phyloP scores from a whole-genome alignment of 2,329 filamentous ascomycete genomes.

The Ambrosiella cleistominuta region DNA sequence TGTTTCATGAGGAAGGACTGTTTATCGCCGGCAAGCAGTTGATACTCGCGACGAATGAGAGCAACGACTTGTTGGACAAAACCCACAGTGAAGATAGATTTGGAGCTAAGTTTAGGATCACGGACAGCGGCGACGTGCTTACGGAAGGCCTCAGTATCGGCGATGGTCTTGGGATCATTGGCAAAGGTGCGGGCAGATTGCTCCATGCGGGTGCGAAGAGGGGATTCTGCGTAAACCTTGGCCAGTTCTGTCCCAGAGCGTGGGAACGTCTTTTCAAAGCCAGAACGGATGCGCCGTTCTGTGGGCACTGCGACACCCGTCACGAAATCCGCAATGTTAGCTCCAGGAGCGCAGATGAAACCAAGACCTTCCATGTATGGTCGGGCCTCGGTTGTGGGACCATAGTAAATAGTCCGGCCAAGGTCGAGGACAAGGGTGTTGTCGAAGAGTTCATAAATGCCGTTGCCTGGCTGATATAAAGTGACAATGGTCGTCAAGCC shows the following conservation, averaged over 20 bases:
- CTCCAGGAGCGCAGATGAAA: conserved; percentile 51
- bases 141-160: conserved; percentile 35
- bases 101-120: conserved; percentile 36
- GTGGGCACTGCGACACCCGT: conserved; percentile 40
- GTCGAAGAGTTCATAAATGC: conserved; percentile 8
- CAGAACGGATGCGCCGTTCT: conserved; percentile 42
- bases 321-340: conserved; percentile 59
- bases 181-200: conserved; percentile 38
- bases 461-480: conserved; percentile 10
- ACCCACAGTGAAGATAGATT: conserved; percentile 37
- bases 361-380: conserved; percentile 54
- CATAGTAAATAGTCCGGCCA: conserved; percentile 39
- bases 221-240: conserved; percentile 32
- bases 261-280: conserved; percentile 25
- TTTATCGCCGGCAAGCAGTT: neutral
- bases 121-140: conserved; percentile 30
- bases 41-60: conserved; percentile 22
- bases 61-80: conserved; percentile 38
- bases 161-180: conserved; percentile 26
- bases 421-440: conserved; percentile 11
- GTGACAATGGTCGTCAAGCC: conserved; percentile 10
- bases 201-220: conserved; percentile 32
- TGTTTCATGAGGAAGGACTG: conserved; percentile 1
- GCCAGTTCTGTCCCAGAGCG: conserved; percentile 28
- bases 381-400: conserved; percentile 43